Base-by-base conservation (phyloP, 2,329 filamentous ascomycete genomes). In the Neonectria coccinea region DNA sequence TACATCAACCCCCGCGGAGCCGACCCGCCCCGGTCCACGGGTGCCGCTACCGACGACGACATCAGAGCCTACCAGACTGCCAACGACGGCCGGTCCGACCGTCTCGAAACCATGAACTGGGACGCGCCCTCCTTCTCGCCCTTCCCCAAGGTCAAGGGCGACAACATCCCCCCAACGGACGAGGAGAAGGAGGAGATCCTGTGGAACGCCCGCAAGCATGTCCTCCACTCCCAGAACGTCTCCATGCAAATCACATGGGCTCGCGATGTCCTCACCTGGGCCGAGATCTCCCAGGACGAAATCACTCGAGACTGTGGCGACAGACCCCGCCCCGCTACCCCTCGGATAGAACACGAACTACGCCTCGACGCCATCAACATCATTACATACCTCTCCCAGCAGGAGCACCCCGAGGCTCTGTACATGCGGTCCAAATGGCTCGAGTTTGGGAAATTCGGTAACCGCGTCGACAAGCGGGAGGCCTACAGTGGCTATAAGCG, bases 231-330 rank as follows among this genome's bases (percentile, higher is more conserved):
- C 51, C 97, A 97, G 75, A 94, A 99, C 77, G 93, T 97, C 53
- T 91, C 97, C 72, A 97, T 97, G 89, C 96, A 99, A 82, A 86
- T 99, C 74, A 93, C 93, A 65, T 99, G 96, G 96, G 95, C 96
- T 44, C 92, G 97, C 76, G 96, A 98, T 80, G 91, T 94, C 48
- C 85, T 99, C 64, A 89, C 90, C 57, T 97, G 94, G 84, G 93
- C 95, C 33, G 95, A 97, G 75, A 90, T 94, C 62, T 88, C 92
- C 53, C 87, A 91, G 74, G 91, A 97, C 72, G 91, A 94, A 65
- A 89, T 91, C 73, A 83, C 89, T 64, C 89, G 93, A 62, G 86
- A 94, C 47, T 77, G 79, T 68, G 77, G 75, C 63, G 81, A 82
- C 50, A 77, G 78, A 45, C 71, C 87, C 41, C 87, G 95, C 52